phyloP scores from a whole-genome alignment of 202 grass and related monocot species.

The Zoysia matrella region DNA sequence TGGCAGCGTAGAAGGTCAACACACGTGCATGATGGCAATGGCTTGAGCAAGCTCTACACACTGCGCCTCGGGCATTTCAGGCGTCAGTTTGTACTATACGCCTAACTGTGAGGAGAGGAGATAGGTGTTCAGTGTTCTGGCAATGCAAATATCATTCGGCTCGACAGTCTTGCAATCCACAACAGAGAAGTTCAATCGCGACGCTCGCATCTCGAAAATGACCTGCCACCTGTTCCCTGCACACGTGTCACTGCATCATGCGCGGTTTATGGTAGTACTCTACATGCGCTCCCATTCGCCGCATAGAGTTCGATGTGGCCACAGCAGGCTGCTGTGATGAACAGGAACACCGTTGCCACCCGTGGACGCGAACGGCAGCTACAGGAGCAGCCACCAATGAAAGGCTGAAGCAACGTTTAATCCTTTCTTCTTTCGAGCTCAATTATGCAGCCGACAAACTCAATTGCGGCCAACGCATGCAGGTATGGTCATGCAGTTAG shows the following conservation, averaged over 20 bases:
- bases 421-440: constrained; percentile 17
- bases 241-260: constrained; percentile 10
- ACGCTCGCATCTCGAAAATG: constrained; percentile 9
- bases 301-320: not conserved
- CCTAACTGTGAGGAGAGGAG: not conserved
- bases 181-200: constrained; percentile 2
- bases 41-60: too few relatives aligned
- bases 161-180: not conserved
- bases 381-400: constrained; percentile 32
- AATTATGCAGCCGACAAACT: constrained; percentile 53
- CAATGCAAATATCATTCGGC: not conserved
- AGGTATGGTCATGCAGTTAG: constrained; percentile 2
- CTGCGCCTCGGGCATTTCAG: too few relatives aligned
- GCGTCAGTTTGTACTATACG: too few relatives aligned
- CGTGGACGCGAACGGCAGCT: not conserved
- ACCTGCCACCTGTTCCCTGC: not conserved
- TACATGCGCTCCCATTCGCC: not conserved
- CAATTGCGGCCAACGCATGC: not conserved
- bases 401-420: not conserved
- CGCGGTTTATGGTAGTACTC: not conserved
- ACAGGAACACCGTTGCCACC: constrained; percentile 16
- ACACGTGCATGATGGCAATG: too few relatives aligned
- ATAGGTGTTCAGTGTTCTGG: not conserved
- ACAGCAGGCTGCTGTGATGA: constrained; percentile 3
- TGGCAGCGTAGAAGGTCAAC: too few relatives aligned